A percentile compares a stretch with the other conserved stretches of the same genome.
Evolutionary conservation across 1,139 yeast species (phyloP).

Genomic region (Suhomyces choctaworum): DNA sequence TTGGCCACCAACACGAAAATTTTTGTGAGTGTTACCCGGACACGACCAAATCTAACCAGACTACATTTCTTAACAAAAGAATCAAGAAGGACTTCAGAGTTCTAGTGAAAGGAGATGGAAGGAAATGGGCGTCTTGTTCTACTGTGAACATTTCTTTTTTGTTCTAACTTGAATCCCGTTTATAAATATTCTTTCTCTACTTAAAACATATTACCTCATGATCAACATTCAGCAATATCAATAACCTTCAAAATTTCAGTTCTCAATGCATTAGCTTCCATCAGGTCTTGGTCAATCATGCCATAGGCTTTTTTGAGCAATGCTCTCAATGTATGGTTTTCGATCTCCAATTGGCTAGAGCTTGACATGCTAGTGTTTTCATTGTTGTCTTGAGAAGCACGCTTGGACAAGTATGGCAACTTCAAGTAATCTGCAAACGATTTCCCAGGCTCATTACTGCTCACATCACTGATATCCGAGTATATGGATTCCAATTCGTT

Average conservation of each 20-base stretch:
- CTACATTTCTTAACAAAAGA: too few species aligned
- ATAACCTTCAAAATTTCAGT: slow-evolving; percentile 16
- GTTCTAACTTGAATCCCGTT: too few species aligned
- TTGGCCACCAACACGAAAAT: slow-evolving; percentile 16
- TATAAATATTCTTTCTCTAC: neutral
- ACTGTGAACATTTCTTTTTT: neutral
- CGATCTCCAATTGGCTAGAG: slow-evolving; percentile 19
- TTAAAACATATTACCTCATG: slow-evolving; percentile 1
- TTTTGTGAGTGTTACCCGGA: slow-evolving; percentile 19
- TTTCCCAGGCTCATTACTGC: slow-evolving; percentile 18
- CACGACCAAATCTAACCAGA: slow-evolving; percentile 2
- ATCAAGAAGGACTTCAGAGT: too few species aligned
- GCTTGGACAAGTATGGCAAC: slow-evolving; percentile 21
- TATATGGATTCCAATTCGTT: slow-evolving; percentile 34
- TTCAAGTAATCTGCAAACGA: slow-evolving; percentile 29
- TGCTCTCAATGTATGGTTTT: slow-evolving; percentile 28
- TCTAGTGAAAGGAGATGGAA: too few species aligned
- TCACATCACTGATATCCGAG: slow-evolving; percentile 28
- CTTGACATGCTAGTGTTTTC: slow-evolving; percentile 9
- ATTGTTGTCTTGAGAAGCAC: slow-evolving; percentile 17
- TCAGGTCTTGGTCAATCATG: slow-evolving; percentile 21
- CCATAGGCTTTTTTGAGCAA: slow-evolving; percentile 29
- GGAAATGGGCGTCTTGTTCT: too few species aligned
- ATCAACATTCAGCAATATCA: slow-evolving; percentile 12
- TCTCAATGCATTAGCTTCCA: slow-evolving; percentile 16